Conservation (phyloP, 176 grass and related monocot genomes). For the Panicum miliaceum region DNA sequence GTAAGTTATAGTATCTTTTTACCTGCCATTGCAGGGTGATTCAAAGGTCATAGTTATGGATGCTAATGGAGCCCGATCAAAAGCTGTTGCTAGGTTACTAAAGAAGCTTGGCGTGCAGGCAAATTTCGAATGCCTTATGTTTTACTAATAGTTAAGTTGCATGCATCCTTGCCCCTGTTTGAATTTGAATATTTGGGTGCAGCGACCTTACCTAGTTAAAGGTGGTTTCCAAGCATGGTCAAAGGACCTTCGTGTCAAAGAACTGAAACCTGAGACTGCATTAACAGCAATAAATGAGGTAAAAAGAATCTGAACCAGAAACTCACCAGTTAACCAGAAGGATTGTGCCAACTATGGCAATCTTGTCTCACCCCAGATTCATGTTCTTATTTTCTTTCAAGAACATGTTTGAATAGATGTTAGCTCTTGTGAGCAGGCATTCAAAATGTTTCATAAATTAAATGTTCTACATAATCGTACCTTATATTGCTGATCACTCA, state of each 20-base stretch:
- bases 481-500: constrained; percentile 1
- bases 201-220: constrained; percentile 91
- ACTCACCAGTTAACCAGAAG: constrained; percentile 2
- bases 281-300: constrained; percentile 96
- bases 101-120: constrained; percentile 92
- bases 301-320: constrained; percentile 35
- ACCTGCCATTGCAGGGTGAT: constrained; percentile 54
- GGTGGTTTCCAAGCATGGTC: constrained; percentile 95
- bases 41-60: constrained; percentile 97
- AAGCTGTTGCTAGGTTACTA: constrained; percentile 88
- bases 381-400: background rate
- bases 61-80: constrained; percentile 75
- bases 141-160: background rate
- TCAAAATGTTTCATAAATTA: background rate
- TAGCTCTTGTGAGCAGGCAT: background rate
- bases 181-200: constrained; percentile 48
- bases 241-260: constrained; percentile 82
- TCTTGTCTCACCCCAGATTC: background rate
- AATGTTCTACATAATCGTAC: background rate
- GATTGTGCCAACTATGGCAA: background rate
- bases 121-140: constrained; percentile 43
- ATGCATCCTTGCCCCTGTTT: constrained; percentile 33
- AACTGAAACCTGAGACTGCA: constrained; percentile 83
- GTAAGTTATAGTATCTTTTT: constrained; percentile 27
- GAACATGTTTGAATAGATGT: constrained; percentile 2